phyloP scores from a whole-genome alignment of 345 rosid genomes.

The Acer campestre region DNA sequence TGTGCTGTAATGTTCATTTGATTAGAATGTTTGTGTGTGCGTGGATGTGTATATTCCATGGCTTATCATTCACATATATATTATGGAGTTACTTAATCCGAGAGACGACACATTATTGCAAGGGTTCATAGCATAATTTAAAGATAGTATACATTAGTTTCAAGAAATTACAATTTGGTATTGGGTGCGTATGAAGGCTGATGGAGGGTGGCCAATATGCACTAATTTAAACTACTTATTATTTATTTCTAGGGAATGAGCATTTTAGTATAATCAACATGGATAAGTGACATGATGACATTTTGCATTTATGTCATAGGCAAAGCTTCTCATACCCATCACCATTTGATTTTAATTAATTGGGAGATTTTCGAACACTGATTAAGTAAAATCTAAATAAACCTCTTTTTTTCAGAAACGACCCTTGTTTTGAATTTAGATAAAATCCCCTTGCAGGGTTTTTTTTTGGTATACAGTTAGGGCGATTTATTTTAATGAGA shows the following conservation, averaged over 20 bases:
- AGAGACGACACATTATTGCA: neutral
- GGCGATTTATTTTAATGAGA: too few relatives aligned
- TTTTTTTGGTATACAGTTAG: too few relatives aligned
- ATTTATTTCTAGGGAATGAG: neutral
- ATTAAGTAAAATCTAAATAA: too few relatives aligned
- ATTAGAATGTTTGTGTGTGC: neutral
- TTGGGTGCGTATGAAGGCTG: neutral
- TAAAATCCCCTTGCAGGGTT: too few relatives aligned
- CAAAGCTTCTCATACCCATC: neutral
- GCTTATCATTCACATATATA: conserved; percentile 5
- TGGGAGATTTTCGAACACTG: too few relatives aligned
- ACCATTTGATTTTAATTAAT: neutral
- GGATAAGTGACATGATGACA: neutral
- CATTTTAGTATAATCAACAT: neutral
- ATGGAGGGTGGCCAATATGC: neutral
- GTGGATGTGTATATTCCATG: neutral
- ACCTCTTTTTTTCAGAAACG: too few relatives aligned
- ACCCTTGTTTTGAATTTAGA: too few relatives aligned
- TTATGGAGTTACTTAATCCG: conserved; percentile 5
- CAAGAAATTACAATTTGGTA: neutral
- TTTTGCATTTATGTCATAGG: neutral
- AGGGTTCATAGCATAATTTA: neutral
- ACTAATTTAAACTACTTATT: neutral
- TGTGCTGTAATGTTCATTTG: neutral
- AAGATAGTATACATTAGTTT: neutral